Evolutionary conservation across 768 basidiomycete genomes (phyloP), one percentile per base, ranked within the genome.

Genomic region (Zangia roseola): DNA sequence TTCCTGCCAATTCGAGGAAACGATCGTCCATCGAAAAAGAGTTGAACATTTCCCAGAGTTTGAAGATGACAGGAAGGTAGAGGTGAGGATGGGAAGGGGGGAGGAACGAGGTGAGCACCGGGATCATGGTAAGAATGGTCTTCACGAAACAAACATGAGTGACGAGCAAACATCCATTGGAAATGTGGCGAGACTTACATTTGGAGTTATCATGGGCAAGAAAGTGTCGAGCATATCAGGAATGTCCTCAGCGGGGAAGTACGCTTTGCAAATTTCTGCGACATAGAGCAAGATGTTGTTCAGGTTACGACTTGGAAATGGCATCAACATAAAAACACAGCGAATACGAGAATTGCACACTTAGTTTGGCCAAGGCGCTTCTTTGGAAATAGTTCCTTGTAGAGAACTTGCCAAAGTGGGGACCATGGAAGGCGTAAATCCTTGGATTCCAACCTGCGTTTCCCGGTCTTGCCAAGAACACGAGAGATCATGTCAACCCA

Each of bases 401-500:
- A 75, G 24, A 92, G 67, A 21, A 75, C 71, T 14, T 78, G 72
- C 89, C 91, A 92, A n/a, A 92, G 73, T 10, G 88, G 84, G 52
- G 72, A 54, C 90, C 90, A 92, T 2, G 80, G 72, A 4, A 92
- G 80, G 54, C 81, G 71, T 25, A 92, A 74, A 61, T 91, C 91
- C 10, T 69, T 57, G 19, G 74, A 54, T 50, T 89, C 83, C 37
- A 93, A 77, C 65, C 82, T 90, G 43, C 82, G 81, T 54, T 78
- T 81, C 36, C 86, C 83, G 7, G 80, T 73, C 69, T 86, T 89
- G 33, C 78, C 76, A 13, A 90, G 72, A 38, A 91, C 73, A 49
- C 86, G 82, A 39, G 82, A 77, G 55, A 91, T 74, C 80, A 88
- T 88, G 58, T 87, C 86, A 13, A 85, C 81, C 87, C 88, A 91